Conservation (phyloP, 352 stramenopile genomes). For the Aphanomyces invadans region DNA sequence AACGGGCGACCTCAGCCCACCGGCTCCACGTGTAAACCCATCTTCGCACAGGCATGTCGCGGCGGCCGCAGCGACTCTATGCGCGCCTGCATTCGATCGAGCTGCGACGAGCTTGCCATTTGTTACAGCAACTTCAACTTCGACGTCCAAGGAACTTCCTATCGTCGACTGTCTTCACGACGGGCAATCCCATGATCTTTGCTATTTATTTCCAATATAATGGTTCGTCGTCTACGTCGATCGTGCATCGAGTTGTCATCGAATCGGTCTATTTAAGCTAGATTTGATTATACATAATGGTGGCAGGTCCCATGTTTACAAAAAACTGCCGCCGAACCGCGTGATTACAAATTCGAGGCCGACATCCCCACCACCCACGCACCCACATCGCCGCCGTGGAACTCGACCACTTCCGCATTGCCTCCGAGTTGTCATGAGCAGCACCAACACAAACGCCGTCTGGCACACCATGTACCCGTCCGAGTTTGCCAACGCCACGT, state of each 20-base stretch:
- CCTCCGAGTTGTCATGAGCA: neutral
- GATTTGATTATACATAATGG: neutral
- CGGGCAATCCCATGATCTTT: neutral
- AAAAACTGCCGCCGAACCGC: neutral
- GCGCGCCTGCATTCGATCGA: too few relatives aligned
- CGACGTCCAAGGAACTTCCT: neutral
- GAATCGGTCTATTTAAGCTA: too few relatives aligned
- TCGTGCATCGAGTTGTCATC: too few relatives aligned
- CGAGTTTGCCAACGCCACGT: conserved; percentile 7
- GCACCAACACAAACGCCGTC: too few relatives aligned
- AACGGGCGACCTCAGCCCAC: too few relatives aligned
- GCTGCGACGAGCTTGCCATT: too few relatives aligned
- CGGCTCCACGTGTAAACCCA: too few relatives aligned
- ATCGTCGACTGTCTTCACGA: neutral
- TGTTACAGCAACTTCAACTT: conserved; percentile 6
- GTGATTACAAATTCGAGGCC: conserved; percentile 8
- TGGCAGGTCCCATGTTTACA: neutral
- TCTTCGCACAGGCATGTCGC: too few relatives aligned
- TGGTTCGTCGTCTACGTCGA: neutral
- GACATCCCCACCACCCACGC: neutral
- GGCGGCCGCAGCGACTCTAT: too few relatives aligned
- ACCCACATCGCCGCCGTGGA: too few relatives aligned
- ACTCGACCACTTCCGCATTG: too few relatives aligned
- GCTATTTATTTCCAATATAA: neutral
- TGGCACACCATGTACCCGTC: conserved; percentile 16